Evolutionary conservation across 148 eudicot species (phyloP), one percentile per base, ranked within the genome.

Genomic region (Heliamphora exappendiculata): DNA sequence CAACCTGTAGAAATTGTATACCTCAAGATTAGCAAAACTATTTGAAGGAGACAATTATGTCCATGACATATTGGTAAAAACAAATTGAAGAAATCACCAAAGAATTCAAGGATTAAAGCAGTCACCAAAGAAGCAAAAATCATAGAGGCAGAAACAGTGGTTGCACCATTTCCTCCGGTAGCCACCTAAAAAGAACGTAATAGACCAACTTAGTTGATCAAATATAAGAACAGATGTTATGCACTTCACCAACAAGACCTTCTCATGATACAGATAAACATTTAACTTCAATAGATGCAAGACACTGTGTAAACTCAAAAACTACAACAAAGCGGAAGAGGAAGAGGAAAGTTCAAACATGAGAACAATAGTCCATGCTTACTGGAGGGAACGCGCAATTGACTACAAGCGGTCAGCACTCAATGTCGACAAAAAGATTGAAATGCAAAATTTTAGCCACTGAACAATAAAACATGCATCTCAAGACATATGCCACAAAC

Each of bases 111-210:
- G 17, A 42, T 14, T 58, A 22, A 28, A 62, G 55, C 37, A 64
- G 29, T 69, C 55, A 95, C 99, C 99, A 84, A 78, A 33, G 98
- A 91, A 75, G 99, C 97, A 74, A 96, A 86, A 84, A 84, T 78
- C 97, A 96, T 96, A 33, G 99, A 88, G 39, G 99, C 96, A 28
- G 98, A 96, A 82, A 96, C 98, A 71, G 99, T 93, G 42, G 99
- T 96, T 63, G 97, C 99, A 77, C 99, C 99, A 82, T 89, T 87
- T 47, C 88, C 87, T 79, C 89, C 81, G 42, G 86, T 84, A 58
- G 99, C 94, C 74, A 96, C 90, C 99, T 95, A 74, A 71, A 58
- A 70, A 67, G 34, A 41, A 49, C 24, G 24, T 37, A 22, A 37
- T 22, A 17, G 19, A n/a, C 34, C 41, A 7, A 70, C 45, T 70